Evolutionary conservation across 75 land plant genomes (phyloP), one percentile per base, ranked within the genome.

Genomic region (Pinus albicaulis): DNA sequence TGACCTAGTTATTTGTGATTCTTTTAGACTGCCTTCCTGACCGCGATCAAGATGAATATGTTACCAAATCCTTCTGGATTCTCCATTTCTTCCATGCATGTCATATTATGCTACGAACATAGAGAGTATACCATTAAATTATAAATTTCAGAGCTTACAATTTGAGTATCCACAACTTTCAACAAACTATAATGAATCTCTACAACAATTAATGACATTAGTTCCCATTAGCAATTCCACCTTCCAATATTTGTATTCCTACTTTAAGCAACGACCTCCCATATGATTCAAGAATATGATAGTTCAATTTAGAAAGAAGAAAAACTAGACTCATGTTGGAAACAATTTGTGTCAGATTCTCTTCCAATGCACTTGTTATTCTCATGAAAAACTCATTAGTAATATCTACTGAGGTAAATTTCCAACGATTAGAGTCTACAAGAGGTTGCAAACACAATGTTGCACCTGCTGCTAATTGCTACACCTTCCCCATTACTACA

Each of bases 391-490:
- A 82, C 48, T 86, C 86, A 73, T 89, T 87, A 2, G 92, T 91
- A 68, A 83, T 82, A 24, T 88, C 93, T 80, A 76, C 58, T 1
- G 88, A 80, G 65, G 92, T 93, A 79, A 82, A 86, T 55, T 88
- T 77, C 99, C 99, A 96, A 31, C 88, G 90, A 62, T 89, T 91
- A 11, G 87, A 87, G 31, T 94, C 98, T 8, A 94, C 95, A 70
- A 94, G 86, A 8, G 95, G 91, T 75, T 90, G 91, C 59, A 96
- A 77, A 74, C 98, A 96, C 2, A 94, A 78, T 15, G 99, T 98
- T 56, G 93, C 91, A 8, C 93, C 98, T 56, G 87, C 85, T 19
- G 91, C 86, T 16, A 83, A 74, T 56, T 89, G 82, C 56, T 96
- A 90, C 73, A 81, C 77, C 53, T 84, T 80, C 16, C 88, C 90